phyloP scores from a whole-genome alignment of 352 stramenopile species.

The Salisapilia sapeloensis region DNA sequence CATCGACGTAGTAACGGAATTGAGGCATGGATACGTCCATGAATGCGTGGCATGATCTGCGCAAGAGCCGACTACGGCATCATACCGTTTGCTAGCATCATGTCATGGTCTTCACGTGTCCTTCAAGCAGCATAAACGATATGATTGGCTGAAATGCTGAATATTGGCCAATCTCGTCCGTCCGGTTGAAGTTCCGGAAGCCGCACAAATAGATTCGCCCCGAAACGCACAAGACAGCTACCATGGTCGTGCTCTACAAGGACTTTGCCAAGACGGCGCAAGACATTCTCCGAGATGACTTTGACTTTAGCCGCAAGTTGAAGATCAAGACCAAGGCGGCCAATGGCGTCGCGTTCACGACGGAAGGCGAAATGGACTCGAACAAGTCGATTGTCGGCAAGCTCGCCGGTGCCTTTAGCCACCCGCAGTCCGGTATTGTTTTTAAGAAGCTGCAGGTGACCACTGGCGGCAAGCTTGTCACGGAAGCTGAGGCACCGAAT shows the following conservation, averaged over 20 bases:
- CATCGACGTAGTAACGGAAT: too few relatives aligned
- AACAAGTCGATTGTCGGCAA: conserved; percentile 80
- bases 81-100: too few relatives aligned
- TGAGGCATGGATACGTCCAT: too few relatives aligned
- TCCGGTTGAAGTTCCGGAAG: too few relatives aligned
- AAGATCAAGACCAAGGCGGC: conserved; percentile 70
- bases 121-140: too few relatives aligned
- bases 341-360: conserved; percentile 63
- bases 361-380: conserved; percentile 44
- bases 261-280: conserved; percentile 65
- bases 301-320: conserved; percentile 63
- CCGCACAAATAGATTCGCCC: too few relatives aligned
- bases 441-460: conserved; percentile 82
- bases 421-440: conserved; percentile 36
- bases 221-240: not conserved
- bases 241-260: conserved; percentile 59
- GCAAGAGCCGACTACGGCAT: too few relatives aligned
- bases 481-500: conserved; percentile 62
- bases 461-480: conserved; percentile 56
- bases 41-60: too few relatives aligned
- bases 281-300: conserved; percentile 58
- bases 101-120: too few relatives aligned
- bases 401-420: conserved; percentile 59
- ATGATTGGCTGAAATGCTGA: too few relatives aligned
- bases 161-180: too few relatives aligned